Evolutionary conservation across 2,329 filamentous ascomycete genomes (phyloP).

Genomic region (Neonectria coccinea): DNA sequence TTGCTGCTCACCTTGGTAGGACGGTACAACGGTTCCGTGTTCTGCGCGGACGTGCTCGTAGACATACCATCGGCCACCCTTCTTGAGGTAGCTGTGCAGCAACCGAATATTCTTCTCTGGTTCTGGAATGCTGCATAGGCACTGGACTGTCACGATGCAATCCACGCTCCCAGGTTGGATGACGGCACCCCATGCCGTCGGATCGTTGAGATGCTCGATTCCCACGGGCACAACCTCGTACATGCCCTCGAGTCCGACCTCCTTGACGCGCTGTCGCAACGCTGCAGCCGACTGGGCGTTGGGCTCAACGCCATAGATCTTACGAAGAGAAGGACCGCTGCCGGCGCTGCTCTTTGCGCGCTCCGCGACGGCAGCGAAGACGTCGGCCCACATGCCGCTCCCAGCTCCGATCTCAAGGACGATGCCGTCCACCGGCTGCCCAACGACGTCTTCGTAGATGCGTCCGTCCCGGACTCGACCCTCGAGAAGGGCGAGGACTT

Average conservation of each 20-base stretch:
- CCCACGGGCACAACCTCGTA: constrained; percentile 74
- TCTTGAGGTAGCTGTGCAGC: constrained; percentile 69
- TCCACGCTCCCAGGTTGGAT: constrained; percentile 66
- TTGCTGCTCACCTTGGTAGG: constrained; percentile 59
- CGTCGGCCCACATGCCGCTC: constrained; percentile 68
- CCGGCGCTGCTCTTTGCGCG: constrained; percentile 29
- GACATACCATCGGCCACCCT: constrained; percentile 71
- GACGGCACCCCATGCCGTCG: constrained; percentile 56
- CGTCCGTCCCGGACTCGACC: constrained; percentile 57
- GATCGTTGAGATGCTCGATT: constrained; percentile 65
- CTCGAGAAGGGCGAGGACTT: constrained; percentile 66
- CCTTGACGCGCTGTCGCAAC: constrained; percentile 60
- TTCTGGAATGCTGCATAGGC: constrained; percentile 72
- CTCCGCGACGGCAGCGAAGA: constrained; percentile 56
- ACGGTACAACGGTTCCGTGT: constrained; percentile 54
- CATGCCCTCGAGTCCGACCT: constrained; percentile 64
- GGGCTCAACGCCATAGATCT: constrained; percentile 74
- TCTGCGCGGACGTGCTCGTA: constrained; percentile 69
- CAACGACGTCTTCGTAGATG: constrained; percentile 48
- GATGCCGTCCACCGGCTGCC: constrained; percentile 59
- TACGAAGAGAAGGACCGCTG: constrained; percentile 46
- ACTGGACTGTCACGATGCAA: constrained; percentile 70
- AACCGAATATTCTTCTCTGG: constrained; percentile 66
- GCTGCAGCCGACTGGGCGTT: constrained; percentile 64
- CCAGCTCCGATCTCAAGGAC: constrained; percentile 74